Percentiles rank a stretch among this genome's conserved stretches.
Conservation (phyloP, 768 basidiomycete genomes). For the Kwoniella dejecticola region DNA sequence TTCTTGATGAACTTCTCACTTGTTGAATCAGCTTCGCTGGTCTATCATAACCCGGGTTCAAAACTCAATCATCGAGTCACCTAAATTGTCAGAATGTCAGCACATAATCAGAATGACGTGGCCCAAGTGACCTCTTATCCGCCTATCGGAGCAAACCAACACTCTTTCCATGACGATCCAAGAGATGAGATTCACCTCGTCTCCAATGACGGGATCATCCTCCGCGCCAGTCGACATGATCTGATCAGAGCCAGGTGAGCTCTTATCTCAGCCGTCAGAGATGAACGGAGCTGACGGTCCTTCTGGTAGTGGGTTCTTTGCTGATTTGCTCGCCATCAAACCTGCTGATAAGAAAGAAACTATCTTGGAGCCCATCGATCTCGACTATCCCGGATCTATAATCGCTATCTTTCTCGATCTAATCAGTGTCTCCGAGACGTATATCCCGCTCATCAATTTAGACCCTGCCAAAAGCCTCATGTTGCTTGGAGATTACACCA, state of each 20-base stretch:
- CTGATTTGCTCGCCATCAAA: no score
- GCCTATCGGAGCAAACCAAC: background rate
- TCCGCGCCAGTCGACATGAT: constrained; percentile 1
- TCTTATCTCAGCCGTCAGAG: background rate
- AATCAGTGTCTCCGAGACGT: background rate
- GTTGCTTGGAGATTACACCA: no score
- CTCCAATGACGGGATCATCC: background rate
- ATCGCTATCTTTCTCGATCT: constrained; percentile 11
- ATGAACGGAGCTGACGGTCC: background rate
- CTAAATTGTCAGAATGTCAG: no score
- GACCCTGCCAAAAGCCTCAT: no score
- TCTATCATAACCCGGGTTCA: no score
- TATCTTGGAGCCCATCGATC: background rate
- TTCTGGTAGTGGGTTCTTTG: background rate
- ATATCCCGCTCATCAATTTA: no score
- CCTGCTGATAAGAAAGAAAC: no score
- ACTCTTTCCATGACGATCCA: background rate
- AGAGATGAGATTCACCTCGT: background rate
- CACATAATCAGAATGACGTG: no score
- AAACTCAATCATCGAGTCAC: no score
- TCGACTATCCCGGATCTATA: background rate
- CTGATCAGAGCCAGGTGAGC: constrained; percentile 7
- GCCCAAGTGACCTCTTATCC: no score
- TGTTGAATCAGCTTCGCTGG: no score
- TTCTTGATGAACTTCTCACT: no score